These are phyloP conservation scores for Quercus lobata DNA, from an alignment of 331 rosid species.

Conservation along the genomic window DNA sequence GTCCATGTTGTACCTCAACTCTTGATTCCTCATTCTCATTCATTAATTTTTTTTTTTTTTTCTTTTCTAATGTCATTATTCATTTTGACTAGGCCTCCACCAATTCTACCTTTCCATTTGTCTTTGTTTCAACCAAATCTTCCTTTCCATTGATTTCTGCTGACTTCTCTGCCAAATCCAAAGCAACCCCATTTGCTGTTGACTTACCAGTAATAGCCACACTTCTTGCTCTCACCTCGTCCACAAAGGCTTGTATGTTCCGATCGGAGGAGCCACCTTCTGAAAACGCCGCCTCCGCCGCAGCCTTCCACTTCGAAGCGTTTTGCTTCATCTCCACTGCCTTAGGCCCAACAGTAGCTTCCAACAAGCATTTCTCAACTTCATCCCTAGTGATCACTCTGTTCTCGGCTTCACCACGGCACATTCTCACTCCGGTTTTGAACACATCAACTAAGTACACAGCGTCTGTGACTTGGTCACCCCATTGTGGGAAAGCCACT, in stretches of 20 bases:
- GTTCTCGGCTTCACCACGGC: conserved; percentile 33
- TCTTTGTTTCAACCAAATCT: background rate
- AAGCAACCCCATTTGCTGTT: background rate
- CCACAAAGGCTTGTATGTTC: conserved; percentile 41
- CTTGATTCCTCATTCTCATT: no score
- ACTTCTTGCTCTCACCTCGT: conserved; percentile 25
- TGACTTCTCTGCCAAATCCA: background rate
- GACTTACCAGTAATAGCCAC: background rate
- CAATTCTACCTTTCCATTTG: background rate
- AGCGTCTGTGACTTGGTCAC: conserved; percentile 64
- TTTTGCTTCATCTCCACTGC: conserved; percentile 32
- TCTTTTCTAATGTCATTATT: background rate
- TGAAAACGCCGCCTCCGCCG: conserved; percentile 32
- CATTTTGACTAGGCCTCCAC: background rate
- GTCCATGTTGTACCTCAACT: no score
- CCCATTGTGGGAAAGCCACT: conserved; percentile 64
- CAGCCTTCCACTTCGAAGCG: conserved; percentile 32
- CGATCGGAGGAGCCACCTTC: conserved; percentile 50
- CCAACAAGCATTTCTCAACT: conserved; percentile 38
- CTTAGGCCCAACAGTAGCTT: conserved; percentile 41
- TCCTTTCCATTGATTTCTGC: background rate
- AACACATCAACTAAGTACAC: conserved; percentile 55
- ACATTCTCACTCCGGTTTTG: conserved; percentile 38
- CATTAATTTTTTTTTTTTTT: background rate
- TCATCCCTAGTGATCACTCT: conserved; percentile 32